Conservation (phyloP, 768 basidiomycete species). For the Podaxis mareebaensis region DNA sequence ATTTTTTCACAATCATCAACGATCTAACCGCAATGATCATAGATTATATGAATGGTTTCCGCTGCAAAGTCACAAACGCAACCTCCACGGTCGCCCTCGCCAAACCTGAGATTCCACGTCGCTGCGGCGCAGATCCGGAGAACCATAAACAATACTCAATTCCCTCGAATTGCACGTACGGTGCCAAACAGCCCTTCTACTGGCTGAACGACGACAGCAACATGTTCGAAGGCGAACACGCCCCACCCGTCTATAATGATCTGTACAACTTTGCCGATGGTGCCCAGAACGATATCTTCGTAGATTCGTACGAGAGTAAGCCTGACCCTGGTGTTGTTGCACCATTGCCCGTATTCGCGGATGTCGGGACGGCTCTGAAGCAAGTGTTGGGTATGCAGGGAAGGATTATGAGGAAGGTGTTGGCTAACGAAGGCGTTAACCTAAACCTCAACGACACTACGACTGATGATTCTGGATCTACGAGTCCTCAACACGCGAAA, state of each 20-base stretch:
- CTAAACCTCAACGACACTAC: not conserved
- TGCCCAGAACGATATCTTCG: constrained; percentile 73
- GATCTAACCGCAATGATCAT: constrained; percentile 5
- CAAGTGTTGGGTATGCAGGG: not conserved
- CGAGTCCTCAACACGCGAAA: not conserved
- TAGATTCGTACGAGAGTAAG: constrained; percentile 49
- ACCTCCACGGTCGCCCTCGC: constrained; percentile 55
- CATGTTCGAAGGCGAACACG: constrained; percentile 63
- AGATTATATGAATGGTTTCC: constrained; percentile 80
- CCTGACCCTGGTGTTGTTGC: constrained; percentile 47
- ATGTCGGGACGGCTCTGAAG: constrained; percentile 16
- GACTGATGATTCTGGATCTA: not conserved
- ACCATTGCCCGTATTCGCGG: constrained; percentile 33
- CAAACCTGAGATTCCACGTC: constrained; percentile 56
- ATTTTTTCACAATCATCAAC: not conserved
- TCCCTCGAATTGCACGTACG: constrained; percentile 70
- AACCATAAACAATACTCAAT: constrained; percentile 42
- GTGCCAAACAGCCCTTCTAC: constrained; percentile 70
- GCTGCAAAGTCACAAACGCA: constrained; percentile 58
- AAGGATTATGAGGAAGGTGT: not conserved
- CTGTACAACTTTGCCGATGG: constrained; percentile 74
- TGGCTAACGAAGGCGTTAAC: not conserved
- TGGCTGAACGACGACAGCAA: constrained; percentile 67
- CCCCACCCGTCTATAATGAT: constrained; percentile 68
- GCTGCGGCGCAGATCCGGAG: constrained; percentile 61